Base-by-base conservation (phyloP, 306 rosid genomes). In the Astragalus membranaceus region DNA sequence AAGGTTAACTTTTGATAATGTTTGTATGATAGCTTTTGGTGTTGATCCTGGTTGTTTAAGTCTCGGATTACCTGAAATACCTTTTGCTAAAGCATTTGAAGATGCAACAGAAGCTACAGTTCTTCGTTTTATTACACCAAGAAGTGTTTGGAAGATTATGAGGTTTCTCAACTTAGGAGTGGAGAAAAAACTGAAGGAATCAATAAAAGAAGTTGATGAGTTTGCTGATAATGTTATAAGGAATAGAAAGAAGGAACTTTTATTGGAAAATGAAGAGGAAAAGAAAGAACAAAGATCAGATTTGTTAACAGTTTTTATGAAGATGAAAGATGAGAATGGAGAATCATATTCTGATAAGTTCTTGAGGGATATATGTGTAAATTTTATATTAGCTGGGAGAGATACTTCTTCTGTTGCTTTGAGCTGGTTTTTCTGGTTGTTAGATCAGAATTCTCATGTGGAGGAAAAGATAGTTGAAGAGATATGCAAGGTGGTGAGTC, bases 371-470 rank as follows among this genome's bases (percentile, higher is more conserved):
- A 90, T 94, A 30, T 94, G 98, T 65, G 98, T 94, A 41, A 94
- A 94, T 65, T 90, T 94, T 74, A 87, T 94, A 39, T 76, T 94
- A 10, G 98, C 98, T 1, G 98, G 98, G 42, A 82, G 98, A 54
- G 98, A 94, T 78, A 94, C 98, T 29, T 94, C 98, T 56, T 94
- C 98, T 1, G 98, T 94, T 13, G 98, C 98, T 10, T 53, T 94
- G 81, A 90, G 92, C 76, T 94, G 98, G 98, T 94, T 94, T 72
- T 94, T 94, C 82, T 90, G 94, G 97, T 75, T 88, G 78, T 78
- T 94, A 67, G 72, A 84, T 59, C 78, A 69, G 66, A 87, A 90
- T 62, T 95, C 90, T 8, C 67, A 48, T 7, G 96, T 87, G 74
- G 98, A 90, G 61, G 77, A 78, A 68, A 84, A 59, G 37, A 90